Evolutionary conservation across 352 stramenopile species (phyloP).

Genomic region (Lagenidium giganteum): DNA sequence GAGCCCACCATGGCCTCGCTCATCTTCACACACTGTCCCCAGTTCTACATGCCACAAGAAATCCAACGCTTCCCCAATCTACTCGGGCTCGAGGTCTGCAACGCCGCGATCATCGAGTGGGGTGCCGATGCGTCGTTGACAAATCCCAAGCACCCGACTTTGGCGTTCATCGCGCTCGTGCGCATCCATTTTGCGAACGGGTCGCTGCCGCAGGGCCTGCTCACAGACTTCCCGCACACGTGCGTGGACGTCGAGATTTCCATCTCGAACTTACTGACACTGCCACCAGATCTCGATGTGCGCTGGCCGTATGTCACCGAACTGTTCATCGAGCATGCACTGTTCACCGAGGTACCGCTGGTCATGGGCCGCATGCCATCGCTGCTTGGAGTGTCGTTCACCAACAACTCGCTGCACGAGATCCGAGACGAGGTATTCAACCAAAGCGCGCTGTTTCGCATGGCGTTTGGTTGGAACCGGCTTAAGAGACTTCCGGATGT

Average conservation of each 20-base stretch:
- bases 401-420: no score
- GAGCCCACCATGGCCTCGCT: neutral
- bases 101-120: neutral
- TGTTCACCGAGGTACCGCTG: no score
- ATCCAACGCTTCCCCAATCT: neutral
- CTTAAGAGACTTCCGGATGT: no score
- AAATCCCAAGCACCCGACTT: neutral
- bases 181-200: constrained; percentile 8
- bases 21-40: neutral
- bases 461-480: no score
- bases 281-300: constrained; percentile 10
- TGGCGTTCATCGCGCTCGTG: constrained; percentile 5
- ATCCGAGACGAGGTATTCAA: no score
- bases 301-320: constrained; percentile 9
- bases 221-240: neutral
- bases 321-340: no score
- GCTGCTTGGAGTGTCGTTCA: neutral
- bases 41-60: neutral
- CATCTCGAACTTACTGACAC: constrained; percentile 7
- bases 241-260: constrained; percentile 7
- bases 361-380: neutral
- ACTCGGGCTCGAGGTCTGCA: neutral
- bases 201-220: constrained; percentile 1
- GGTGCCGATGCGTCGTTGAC: neutral
- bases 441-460: no score